A percentile compares a stretch with the other conserved stretches of the same genome.
Conservation (phyloP, 1,284 basidiomycete species). For the Sphaerobolus stellatus region DNA sequence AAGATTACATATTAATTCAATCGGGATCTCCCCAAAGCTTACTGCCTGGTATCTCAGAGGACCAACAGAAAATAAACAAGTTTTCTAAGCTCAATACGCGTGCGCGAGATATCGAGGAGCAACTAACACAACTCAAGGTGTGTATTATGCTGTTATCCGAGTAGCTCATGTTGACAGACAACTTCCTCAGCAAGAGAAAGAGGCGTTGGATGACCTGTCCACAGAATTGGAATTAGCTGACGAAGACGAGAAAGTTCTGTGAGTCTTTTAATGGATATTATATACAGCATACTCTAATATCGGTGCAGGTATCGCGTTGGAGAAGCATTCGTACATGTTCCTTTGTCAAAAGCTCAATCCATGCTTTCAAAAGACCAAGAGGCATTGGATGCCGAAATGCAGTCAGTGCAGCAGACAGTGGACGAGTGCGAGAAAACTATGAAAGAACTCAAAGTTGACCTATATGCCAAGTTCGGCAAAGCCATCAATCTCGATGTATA, state of each 20-base stretch:
- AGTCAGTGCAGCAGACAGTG: slow-evolving; percentile 52
- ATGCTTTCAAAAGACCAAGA: slow-evolving; percentile 74
- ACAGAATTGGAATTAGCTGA: slow-evolving; percentile 90
- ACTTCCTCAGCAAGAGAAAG: slow-evolving; percentile 78
- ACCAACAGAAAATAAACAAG: slow-evolving; percentile 89
- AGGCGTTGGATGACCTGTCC: slow-evolving; percentile 85
- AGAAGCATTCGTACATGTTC: slow-evolving; percentile 84
- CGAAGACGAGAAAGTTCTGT: slow-evolving; percentile 79
- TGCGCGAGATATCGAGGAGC: slow-evolving; percentile 69
- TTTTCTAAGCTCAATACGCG: slow-evolving; percentile 92
- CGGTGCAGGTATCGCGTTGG: slow-evolving; percentile 80
- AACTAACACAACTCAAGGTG: slow-evolving; percentile 72
- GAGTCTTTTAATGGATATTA: slow-evolving; percentile 23
- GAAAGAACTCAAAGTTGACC: slow-evolving; percentile 83
- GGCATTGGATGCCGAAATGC: slow-evolving; percentile 59
- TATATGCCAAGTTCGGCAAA: slow-evolving; percentile 92
- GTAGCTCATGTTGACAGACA: too few relatives aligned
- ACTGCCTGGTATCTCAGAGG: slow-evolving; percentile 52
- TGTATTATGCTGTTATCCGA: slow-evolving; percentile 12
- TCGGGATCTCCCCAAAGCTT: slow-evolving; percentile 5
- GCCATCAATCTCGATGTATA: slow-evolving; percentile 90
- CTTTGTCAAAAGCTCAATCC: slow-evolving; percentile 68
- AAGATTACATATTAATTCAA: slow-evolving; percentile 25
- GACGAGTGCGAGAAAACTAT: slow-evolving; percentile 81
- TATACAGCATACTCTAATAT: slow-evolving; percentile 4